phyloP scores from a whole-genome alignment of 2,329 filamentous ascomycete genomes.

The Grosmannia serpens region DNA sequence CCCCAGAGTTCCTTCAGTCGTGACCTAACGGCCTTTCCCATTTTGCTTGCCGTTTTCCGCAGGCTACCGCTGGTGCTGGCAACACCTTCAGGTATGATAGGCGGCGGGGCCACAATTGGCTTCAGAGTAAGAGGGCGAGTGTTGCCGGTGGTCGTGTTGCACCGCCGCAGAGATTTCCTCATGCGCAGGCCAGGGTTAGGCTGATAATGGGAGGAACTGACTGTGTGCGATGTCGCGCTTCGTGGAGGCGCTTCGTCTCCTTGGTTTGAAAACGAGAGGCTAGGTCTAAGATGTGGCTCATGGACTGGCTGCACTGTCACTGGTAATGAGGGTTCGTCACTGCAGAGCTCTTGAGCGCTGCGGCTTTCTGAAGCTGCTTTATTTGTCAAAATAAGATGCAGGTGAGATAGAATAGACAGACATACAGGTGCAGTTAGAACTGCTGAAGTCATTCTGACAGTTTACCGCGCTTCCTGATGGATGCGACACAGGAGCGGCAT shows the following conservation, averaged over 20 bases:
- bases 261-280: slow-evolving; percentile 9
- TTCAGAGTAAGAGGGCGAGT: not conserved
- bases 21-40: slow-evolving; percentile 8
- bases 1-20: slow-evolving; percentile 9
- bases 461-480: not conserved
- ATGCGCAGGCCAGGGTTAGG: slow-evolving; percentile 13
- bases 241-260: slow-evolving; percentile 18
- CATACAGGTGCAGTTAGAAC: not conserved
- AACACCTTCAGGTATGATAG: not conserved
- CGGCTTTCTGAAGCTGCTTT: not conserved
- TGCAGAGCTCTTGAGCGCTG: slow-evolving; percentile 2
- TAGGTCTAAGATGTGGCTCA: not conserved
- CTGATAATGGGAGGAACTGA: not conserved
- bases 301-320: not conserved
- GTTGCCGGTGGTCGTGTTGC: slow-evolving; percentile 1
- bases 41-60: slow-evolving; percentile 9
- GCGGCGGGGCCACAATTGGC: not conserved
- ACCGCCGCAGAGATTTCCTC: slow-evolving; percentile 31
- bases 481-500: not conserved
- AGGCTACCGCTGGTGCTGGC: slow-evolving; percentile 4
- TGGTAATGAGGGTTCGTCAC: not conserved
- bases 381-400: not conserved
- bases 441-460: not conserved
- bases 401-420: not conserved
- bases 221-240: not conserved